Evolutionary conservation across 2,329 filamentous ascomycete species (phyloP).

Genomic region (Coccinonectria pachysandricola): DNA sequence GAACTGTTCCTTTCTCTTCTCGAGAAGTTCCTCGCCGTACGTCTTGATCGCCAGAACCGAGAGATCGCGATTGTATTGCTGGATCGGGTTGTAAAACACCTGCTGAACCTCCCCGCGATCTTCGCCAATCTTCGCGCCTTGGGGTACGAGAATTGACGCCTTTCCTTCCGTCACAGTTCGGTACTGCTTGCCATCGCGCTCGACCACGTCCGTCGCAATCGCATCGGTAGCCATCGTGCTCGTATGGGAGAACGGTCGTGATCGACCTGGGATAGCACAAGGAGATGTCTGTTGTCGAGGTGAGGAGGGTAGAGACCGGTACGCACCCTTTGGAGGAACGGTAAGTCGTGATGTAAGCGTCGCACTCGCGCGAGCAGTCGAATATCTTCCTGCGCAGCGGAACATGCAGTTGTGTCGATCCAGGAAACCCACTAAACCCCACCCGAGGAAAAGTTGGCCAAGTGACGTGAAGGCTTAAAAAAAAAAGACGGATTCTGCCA

Average conservation of each 20-base stretch:
- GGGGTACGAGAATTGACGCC: slow-evolving; percentile 46
- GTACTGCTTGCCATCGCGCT: slow-evolving; percentile 37
- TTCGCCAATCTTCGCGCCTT: slow-evolving; percentile 31
- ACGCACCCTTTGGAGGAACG: not conserved
- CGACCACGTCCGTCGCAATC: slow-evolving; percentile 14
- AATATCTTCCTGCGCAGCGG: slow-evolving; percentile 5
- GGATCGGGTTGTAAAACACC: slow-evolving; percentile 98
- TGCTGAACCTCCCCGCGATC: slow-evolving; percentile 56
- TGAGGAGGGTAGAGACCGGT: slow-evolving; percentile 2
- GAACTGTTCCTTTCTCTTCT: slow-evolving; percentile 32
- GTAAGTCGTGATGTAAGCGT: slow-evolving; percentile 2
- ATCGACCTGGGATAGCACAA: slow-evolving; percentile 3
- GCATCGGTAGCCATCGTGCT: slow-evolving; percentile 13
- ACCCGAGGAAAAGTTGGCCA: too few species aligned
- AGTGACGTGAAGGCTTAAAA: too few species aligned
- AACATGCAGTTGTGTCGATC: slow-evolving; percentile 10
- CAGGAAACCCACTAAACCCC: too few species aligned
- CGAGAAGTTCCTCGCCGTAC: slow-evolving; percentile 60
- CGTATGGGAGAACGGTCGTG: slow-evolving; percentile 11
- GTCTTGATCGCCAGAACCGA: slow-evolving; percentile 87
- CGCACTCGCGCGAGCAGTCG: slow-evolving; percentile 9
- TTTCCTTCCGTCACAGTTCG: slow-evolving; percentile 44
- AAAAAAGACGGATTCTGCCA: not conserved
- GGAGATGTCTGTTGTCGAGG: slow-evolving; percentile 2
- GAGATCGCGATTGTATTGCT: slow-evolving; percentile 96